Evolutionary conservation across 202 grass and related monocot species (phyloP).

Genomic region (Setaria viridis): DNA sequence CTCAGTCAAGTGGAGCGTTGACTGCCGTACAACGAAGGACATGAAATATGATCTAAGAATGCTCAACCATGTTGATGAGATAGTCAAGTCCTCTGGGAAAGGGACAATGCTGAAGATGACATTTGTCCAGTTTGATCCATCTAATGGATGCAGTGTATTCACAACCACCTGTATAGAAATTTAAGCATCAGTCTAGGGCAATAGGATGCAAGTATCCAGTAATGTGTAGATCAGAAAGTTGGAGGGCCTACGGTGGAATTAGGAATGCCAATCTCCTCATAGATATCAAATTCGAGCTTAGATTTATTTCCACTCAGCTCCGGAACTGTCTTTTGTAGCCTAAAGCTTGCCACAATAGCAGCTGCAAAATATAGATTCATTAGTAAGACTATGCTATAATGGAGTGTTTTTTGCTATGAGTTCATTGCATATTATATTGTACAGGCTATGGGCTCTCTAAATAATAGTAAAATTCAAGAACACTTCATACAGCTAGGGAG

Average conservation of each 20-base stretch:
- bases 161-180: conserved; percentile 66
- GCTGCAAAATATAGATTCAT: conserved; percentile 53
- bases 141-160: conserved; percentile 65
- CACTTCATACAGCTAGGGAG: background rate
- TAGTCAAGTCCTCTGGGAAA: conserved; percentile 60
- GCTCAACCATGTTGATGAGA: conserved; percentile 81
- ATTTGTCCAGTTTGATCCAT: conserved; percentile 77
- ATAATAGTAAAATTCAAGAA: background rate
- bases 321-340: conserved; percentile 66
- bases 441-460: background rate
- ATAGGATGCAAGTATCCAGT: conserved; percentile 16
- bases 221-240: conserved; percentile 33
- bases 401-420: background rate
- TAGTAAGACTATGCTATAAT: conserved; percentile 13
- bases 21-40: conserved; percentile 79
- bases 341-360: conserved; percentile 93
- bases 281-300: conserved; percentile 89
- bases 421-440: background rate
- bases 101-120: conserved; percentile 90
- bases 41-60: conserved; percentile 85
- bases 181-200: conserved; percentile 12
- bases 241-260: conserved; percentile 62
- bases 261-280: conserved; percentile 87
- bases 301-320: conserved; percentile 65
- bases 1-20: conserved; percentile 78